These are phyloP conservation scores for Trichoderma brevicompactum DNA, from an alignment of 2,329 filamentous ascomycete species.

Conservation along the genomic window DNA sequence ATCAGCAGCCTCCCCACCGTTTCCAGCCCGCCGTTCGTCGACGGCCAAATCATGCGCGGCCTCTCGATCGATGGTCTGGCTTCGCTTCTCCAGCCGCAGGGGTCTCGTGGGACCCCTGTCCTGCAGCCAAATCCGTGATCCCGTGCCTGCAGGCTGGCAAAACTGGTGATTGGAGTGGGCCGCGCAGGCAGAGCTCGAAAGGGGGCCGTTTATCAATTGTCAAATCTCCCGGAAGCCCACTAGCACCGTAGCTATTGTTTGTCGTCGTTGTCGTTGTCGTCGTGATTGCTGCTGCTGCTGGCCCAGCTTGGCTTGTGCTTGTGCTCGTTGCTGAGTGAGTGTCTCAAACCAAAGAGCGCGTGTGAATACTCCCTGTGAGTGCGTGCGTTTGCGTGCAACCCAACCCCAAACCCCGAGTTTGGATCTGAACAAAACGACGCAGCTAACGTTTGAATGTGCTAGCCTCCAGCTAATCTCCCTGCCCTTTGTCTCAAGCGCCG, in stretches of 20 bases:
- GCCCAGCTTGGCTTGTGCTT: conserved; percentile 1
- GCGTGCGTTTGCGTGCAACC: neutral
- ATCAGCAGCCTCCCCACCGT: conserved; percentile 13
- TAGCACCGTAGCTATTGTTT: conserved; percentile 14
- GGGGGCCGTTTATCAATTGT: conserved; percentile 20
- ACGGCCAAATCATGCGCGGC: conserved; percentile 17
- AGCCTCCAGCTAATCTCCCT: conserved; percentile 16
- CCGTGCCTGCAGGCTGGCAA: conserved; percentile 2
- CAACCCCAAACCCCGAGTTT: neutral
- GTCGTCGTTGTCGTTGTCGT: neutral
- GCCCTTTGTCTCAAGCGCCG: conserved; percentile 1
- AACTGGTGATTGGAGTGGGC: conserved; percentile 23
- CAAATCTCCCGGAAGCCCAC: conserved; percentile 21
- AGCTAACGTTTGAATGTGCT: conserved; percentile 18
- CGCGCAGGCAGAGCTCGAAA: conserved; percentile 16
- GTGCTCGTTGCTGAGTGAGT: neutral
- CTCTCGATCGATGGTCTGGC: conserved; percentile 1
- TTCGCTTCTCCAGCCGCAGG: conserved; percentile 19
- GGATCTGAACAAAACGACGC: neutral
- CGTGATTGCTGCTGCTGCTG: neutral
- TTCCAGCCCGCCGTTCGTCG: conserved; percentile 11
- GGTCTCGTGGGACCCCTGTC: conserved; percentile 5
- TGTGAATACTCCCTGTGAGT: neutral
- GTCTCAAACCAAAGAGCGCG: neutral
- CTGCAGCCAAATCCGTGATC: conserved; percentile 3